Base-by-base conservation (phyloP, 2,329 filamentous ascomycete species). In the Fusarium duplospermum region DNA sequence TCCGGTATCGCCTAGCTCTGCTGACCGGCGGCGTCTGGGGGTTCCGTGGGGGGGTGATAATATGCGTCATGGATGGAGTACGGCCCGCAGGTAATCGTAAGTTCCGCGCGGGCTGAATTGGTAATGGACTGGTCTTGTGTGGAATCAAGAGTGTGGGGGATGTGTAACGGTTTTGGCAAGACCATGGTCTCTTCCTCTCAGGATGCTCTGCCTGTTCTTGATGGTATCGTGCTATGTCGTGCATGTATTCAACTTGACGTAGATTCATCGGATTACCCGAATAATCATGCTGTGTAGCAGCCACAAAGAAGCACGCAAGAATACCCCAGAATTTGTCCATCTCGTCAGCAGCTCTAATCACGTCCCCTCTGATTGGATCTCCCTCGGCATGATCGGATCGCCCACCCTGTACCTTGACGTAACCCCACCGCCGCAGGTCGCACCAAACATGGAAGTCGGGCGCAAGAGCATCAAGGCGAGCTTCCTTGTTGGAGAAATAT, bases 21-120 rank as follows among this genome's bases (percentile, higher is more conserved):
- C 58, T 69, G 69, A 66, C 71, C 71, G 59, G 62, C 71, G 59
- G 62, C 52, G 27, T 45, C 33, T 47, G n/a, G 27, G n/a, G 27
- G 68, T 62, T 33, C 57, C 47, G 54, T 66, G 29, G 20, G 40
- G 47, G 35, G 31, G 2, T 33, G 31, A 33, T 33, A 45, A 62
- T 64, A 16, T 24, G 58, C 52, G 70, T 71, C 69, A 71, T 71
- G 24, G 58, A 71, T 57, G 29, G 40, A 22, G 50, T 52, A 33
- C 50, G 62, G 62, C 36, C 62, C 50, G 36, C 47, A 40, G 38
- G 38, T 6, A 20, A 72, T 72, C 61, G 60, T 59, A 72, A 56
- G 69, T 64, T 64, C 61, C 61, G 56, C 56, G 20, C 56, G 20
- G 33, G 31, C 33, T 35, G 36, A 38, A 52, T 64, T 64, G 50